phyloP scores from a whole-genome alignment of 2,329 filamentous ascomycete species.

The Mariannaea elegans region DNA sequence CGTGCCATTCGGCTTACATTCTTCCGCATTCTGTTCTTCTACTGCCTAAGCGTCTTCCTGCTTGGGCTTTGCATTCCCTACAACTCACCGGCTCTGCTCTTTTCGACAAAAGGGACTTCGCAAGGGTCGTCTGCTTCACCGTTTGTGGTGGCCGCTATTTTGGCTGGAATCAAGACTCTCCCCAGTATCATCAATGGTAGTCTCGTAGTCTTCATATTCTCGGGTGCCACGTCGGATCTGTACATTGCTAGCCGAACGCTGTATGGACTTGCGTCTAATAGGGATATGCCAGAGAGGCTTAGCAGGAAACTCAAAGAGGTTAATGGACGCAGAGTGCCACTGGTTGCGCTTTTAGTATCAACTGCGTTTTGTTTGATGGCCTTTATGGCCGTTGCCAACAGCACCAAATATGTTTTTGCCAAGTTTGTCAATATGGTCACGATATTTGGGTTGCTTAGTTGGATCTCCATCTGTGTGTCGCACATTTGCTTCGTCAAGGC shows the following conservation, averaged over 20 bases:
- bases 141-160: constrained; percentile 76
- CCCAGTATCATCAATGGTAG: constrained; percentile 77
- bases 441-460: constrained; percentile 72
- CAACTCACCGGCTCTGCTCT: constrained; percentile 66
- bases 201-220: constrained; percentile 80
- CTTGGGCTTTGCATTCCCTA: constrained; percentile 81
- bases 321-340: constrained; percentile 75
- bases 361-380: constrained; percentile 72
- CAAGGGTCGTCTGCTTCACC: constrained; percentile 63
- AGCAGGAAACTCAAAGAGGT: constrained; percentile 71
- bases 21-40: constrained; percentile 84
- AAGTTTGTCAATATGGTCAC: constrained; percentile 75
- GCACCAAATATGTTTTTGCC: constrained; percentile 65
- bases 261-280: constrained; percentile 76
- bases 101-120: constrained; percentile 56
- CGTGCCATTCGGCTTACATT: constrained; percentile 82
- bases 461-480: constrained; percentile 73
- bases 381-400: constrained; percentile 70
- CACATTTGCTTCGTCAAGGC: constrained; percentile 74
- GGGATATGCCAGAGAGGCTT: constrained; percentile 66
- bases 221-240: constrained; percentile 78
- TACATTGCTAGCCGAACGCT: constrained; percentile 79
- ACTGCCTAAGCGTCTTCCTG: constrained; percentile 76
- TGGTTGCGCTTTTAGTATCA: constrained; percentile 69
- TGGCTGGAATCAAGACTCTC: constrained; percentile 70